phyloP scores from a whole-genome alignment of 768 basidiomycete genomes.

The Boletus insuetus region DNA sequence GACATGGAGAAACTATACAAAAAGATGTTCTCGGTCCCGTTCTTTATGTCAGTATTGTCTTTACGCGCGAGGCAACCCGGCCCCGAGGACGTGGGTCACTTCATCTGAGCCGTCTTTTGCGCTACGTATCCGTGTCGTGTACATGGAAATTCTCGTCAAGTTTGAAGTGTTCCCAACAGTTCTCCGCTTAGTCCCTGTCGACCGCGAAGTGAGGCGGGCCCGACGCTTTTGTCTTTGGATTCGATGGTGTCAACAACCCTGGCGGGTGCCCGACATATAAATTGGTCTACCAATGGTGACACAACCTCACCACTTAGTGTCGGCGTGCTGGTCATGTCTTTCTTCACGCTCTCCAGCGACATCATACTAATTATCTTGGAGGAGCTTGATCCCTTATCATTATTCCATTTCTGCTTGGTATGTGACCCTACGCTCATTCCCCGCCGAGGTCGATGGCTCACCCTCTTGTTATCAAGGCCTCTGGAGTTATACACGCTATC shows the following conservation, averaged over 20 bases:
- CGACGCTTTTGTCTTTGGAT: slow-evolving; percentile 36
- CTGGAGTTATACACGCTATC: slow-evolving; percentile 19
- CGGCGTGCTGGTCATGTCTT: slow-evolving; percentile 36
- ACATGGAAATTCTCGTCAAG: slow-evolving; percentile 24
- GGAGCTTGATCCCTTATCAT: slow-evolving; percentile 33
- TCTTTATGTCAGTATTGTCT: slow-evolving; percentile 27
- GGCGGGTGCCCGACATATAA: slow-evolving; percentile 31
- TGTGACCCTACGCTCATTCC: background rate
- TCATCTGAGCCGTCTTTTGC: slow-evolving; percentile 18
- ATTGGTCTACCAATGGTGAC: slow-evolving; percentile 11
- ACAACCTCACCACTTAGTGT: slow-evolving; percentile 18
- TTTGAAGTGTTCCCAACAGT: slow-evolving; percentile 25
- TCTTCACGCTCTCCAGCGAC: slow-evolving; percentile 32
- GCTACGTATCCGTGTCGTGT: slow-evolving; percentile 28
- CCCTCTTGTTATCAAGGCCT: slow-evolving; percentile 20
- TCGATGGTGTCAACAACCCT: slow-evolving; percentile 22
- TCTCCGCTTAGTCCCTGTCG: slow-evolving; percentile 31
- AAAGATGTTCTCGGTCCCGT: slow-evolving; percentile 30
- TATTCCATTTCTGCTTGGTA: slow-evolving; percentile 32
- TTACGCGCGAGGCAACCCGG: slow-evolving; percentile 21
- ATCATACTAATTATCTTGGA: slow-evolving; percentile 31
- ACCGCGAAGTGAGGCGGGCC: slow-evolving; percentile 30
- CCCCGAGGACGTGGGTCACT: slow-evolving; percentile 20
- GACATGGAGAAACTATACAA: slow-evolving; percentile 36
- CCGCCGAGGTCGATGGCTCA: background rate